Conservation (phyloP, 2,329 filamentous ascomycete species). For the Fonsecaea pugnacius region DNA sequence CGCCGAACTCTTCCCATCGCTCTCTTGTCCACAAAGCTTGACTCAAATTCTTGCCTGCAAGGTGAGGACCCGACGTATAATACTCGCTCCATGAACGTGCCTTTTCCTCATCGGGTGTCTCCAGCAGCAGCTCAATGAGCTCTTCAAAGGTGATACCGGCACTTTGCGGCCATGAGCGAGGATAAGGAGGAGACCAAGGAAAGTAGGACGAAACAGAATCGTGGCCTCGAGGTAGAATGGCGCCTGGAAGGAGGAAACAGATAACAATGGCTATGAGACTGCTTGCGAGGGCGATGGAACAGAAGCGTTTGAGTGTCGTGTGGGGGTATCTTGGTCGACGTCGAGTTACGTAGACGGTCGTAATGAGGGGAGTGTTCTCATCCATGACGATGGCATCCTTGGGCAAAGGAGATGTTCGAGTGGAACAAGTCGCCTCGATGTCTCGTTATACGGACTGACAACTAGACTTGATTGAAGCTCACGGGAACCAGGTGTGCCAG, state of each 20-base stretch:
- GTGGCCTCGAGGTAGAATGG: slow-evolving; percentile 42
- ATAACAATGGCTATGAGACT: slow-evolving; percentile 46
- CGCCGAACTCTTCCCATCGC: slow-evolving; percentile 72
- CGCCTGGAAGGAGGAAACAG: slow-evolving; percentile 49
- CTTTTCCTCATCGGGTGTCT: slow-evolving; percentile 59
- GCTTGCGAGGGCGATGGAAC: slow-evolving; percentile 46
- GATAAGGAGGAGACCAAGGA: slow-evolving; percentile 46
- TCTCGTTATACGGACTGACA: not conserved
- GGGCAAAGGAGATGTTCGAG: not conserved
- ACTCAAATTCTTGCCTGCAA: slow-evolving; percentile 77
- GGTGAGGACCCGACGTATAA: slow-evolving; percentile 75
- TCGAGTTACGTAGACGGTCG: slow-evolving; percentile 46
- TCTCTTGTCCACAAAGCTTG: slow-evolving; percentile 77
- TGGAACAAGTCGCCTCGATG: not conserved
- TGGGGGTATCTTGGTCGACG: slow-evolving; percentile 47
- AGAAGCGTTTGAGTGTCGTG: slow-evolving; percentile 48
- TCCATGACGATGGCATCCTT: slow-evolving; percentile 27
- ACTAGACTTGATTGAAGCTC: not conserved
- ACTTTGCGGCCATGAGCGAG: slow-evolving; percentile 49
- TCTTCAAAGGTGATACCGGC: slow-evolving; percentile 58
- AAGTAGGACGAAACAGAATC: slow-evolving; percentile 48
- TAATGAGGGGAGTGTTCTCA: slow-evolving; percentile 47
- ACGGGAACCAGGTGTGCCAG: not conserved
- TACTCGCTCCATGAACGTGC: slow-evolving; percentile 75
- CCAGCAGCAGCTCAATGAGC: slow-evolving; percentile 58